These are phyloP conservation scores for Tylopilus balloui DNA, from an alignment of 768 basidiomycete species.

Conservation along the genomic window DNA sequence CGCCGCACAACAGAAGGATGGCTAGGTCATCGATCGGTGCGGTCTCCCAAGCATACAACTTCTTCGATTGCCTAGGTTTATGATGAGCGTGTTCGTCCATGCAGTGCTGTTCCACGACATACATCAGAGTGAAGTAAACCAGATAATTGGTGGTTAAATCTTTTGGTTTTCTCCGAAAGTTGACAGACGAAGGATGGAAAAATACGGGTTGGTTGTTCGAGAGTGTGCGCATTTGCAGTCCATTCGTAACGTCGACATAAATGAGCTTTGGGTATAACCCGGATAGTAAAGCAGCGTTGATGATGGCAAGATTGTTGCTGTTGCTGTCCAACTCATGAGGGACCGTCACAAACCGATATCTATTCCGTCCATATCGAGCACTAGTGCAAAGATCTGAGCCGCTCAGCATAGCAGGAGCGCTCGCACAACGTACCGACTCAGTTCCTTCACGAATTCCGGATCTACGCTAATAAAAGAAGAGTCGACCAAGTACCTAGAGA, in stretches of 20 bases:
- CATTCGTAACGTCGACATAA: slow-evolving; percentile 52
- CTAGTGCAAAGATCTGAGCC: slow-evolving; percentile 37
- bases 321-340: slow-evolving; percentile 71
- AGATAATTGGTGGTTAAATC: slow-evolving; percentile 77
- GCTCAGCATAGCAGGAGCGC: background rate
- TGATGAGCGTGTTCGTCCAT: slow-evolving; percentile 4
- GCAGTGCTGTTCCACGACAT: slow-evolving; percentile 16
- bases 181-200: slow-evolving; percentile 91
- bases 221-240: slow-evolving; percentile 66
- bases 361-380: slow-evolving; percentile 68
- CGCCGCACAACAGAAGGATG: slow-evolving; percentile 82
- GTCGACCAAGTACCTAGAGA: slow-evolving; percentile 76
- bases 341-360: slow-evolving; percentile 69
- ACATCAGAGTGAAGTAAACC: slow-evolving; percentile 88
- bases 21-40: slow-evolving; percentile 83
- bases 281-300: slow-evolving; percentile 80
- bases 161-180: slow-evolving; percentile 62
- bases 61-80: slow-evolving; percentile 80
- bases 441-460: slow-evolving; percentile 56
- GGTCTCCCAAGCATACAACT: slow-evolving; percentile 90
- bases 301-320: slow-evolving; percentile 55
- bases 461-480: slow-evolving; percentile 78
- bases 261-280: slow-evolving; percentile 92
- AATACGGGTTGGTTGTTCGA: slow-evolving; percentile 72
- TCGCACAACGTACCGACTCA: slow-evolving; percentile 49